Conservation (phyloP, 768 basidiomycete species). For the Tubosaeta sp. region DNA sequence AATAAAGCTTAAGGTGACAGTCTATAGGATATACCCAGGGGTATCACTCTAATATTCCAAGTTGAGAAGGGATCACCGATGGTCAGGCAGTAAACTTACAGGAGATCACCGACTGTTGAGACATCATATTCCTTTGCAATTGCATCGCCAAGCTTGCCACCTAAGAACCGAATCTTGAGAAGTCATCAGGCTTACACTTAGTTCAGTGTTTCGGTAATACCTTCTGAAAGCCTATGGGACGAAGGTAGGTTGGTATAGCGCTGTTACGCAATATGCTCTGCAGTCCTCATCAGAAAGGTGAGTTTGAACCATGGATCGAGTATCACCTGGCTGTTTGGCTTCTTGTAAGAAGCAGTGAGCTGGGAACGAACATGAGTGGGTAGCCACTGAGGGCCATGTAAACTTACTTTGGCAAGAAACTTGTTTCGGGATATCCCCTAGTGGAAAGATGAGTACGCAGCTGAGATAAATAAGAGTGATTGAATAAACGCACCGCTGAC, state of each 20-base stretch:
- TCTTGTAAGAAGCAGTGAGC: slow-evolving; percentile 89
- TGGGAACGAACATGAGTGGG: slow-evolving; percentile 26
- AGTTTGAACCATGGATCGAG: background rate
- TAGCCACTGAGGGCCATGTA: background rate
- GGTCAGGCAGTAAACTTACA: slow-evolving; percentile 48
- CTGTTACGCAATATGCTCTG: slow-evolving; percentile 82
- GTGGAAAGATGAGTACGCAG: background rate
- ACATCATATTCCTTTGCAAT: slow-evolving; percentile 86
- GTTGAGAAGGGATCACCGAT: slow-evolving; percentile 1
- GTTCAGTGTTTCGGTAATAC: slow-evolving; percentile 30
- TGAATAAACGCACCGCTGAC: slow-evolving; percentile 62
- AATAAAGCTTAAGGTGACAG: background rate
- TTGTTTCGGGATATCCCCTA: slow-evolving; percentile 92
- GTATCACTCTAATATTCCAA: slow-evolving; percentile 43
- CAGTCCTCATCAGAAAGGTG: background rate
- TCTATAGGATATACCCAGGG: slow-evolving; percentile 43
- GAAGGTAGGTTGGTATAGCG: slow-evolving; percentile 81
- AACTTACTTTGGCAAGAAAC: slow-evolving; percentile 82
- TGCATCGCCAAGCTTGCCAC: slow-evolving; percentile 89
- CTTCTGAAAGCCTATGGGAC: slow-evolving; percentile 86
- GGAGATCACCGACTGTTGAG: slow-evolving; percentile 83
- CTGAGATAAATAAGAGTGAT: background rate
- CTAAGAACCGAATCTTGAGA: slow-evolving; percentile 82
- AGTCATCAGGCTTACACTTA: background rate
- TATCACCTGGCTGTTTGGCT: slow-evolving; percentile 78